Base-by-base conservation (phyloP, 2,329 filamentous ascomycete genomes). In the Talaromyces rugulosus region DNA sequence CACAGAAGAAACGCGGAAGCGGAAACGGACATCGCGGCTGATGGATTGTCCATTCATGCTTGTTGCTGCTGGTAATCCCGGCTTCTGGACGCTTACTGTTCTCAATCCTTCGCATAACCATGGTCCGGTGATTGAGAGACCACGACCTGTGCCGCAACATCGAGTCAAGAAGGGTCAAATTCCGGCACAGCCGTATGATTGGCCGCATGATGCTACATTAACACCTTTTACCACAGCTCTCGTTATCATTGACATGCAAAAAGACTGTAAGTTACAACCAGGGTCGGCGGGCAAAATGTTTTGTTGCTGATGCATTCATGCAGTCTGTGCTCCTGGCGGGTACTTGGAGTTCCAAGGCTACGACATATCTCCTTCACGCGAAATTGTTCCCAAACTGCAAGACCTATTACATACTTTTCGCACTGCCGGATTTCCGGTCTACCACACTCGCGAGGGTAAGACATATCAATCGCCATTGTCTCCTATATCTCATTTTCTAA, bases 181-280 rank as follows among this genome's bases (percentile, higher is more conserved):
- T 40, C 67, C 72, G 4, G 76, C 77, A 1, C 63, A 70, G 14
- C 78, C 78, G 5, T 80, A 80, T 67, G 76, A 78, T 63, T 80
- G 78, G 78, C 79, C 79, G 8, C 78, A 81, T 64, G 77, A 80
- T 68, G 74, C 75, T 1, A 74, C 74, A 7, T 72, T 81, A 50
- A 76, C 74, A 4, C 76, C 78, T 28, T 78, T 75, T 62, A 80
- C 77, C 5, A 80, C 78, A 30, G 79, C 78, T 0, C 68, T 81
- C 50, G 75, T 81, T 28, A 71, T 81, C 11, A 77, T 81, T 62
- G 79, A 81, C 65, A 81, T 81, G 79, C 79, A 81, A 64, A 75
- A 78, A 58, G 79, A 81, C 66, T 80, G 78, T 80, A 67, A 60
- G 77, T 70, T 36, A 62, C 51, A 47, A 30, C 52, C 18, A 3